Percentiles rank a stretch among this genome's conserved stretches.
phyloP scores from a whole-genome alignment of 768 basidiomycete genomes.

The Polyporus arcularius region DNA sequence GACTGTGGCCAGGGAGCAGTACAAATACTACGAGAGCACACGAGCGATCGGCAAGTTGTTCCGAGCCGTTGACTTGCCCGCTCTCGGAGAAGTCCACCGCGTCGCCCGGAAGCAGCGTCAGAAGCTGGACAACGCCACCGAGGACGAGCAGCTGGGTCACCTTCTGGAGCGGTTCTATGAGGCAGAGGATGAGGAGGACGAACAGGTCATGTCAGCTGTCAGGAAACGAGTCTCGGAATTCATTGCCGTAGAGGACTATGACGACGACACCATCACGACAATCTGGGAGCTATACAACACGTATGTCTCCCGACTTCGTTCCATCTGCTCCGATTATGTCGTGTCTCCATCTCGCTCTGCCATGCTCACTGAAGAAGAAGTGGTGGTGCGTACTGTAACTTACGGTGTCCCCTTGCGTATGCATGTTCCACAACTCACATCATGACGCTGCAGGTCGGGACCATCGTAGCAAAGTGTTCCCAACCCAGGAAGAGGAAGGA shows the following conservation, averaged over 20 bases:
- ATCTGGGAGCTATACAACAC: constrained; percentile 26
- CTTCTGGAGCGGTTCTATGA: constrained; percentile 26
- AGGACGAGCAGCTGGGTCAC: constrained; percentile 23
- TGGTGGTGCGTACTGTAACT: constrained; percentile 29
- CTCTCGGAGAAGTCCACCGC: constrained; percentile 18
- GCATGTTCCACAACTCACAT: too few relatives aligned
- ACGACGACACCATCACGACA: constrained; percentile 2
- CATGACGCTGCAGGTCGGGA: constrained; percentile 42
- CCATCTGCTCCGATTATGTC: constrained; percentile 49
- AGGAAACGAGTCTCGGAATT: constrained; percentile 23
- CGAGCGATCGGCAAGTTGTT: constrained; percentile 64
- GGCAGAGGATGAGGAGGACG: constrained; percentile 8
- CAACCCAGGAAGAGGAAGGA: constrained; percentile 56
- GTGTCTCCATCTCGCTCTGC: constrained; percentile 43
- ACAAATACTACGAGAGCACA: constrained; percentile 50
- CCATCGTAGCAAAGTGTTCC: constrained; percentile 62
- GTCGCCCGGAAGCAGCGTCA: constrained; percentile 22
- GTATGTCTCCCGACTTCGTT: constrained; percentile 49
- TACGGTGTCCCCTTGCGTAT: not conserved
- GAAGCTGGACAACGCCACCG: constrained; percentile 26
- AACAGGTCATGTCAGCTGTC: constrained; percentile 20
- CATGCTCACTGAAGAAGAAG: constrained; percentile 62
- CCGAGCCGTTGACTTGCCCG: constrained; percentile 59
- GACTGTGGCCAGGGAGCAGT: constrained; percentile 36
- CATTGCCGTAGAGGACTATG: constrained; percentile 16